Evolutionary conservation across 495 filamentous ascomycete genomes (phyloP), one percentile per base, ranked within the genome.

Genomic region (Aspergillus nanangensis): DNA sequence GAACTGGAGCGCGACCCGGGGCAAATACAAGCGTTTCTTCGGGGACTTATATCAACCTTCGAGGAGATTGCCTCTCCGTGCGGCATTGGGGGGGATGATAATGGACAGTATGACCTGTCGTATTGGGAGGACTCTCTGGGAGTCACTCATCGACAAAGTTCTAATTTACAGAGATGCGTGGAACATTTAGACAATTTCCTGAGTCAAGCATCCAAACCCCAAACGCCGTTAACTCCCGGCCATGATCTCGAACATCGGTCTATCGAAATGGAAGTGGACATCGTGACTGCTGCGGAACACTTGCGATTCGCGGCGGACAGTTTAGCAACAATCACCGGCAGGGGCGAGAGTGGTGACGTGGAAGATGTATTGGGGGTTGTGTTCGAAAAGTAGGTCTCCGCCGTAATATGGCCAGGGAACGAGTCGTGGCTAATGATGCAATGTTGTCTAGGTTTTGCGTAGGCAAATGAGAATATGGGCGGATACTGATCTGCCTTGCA

Each of bases 321-420:
- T 43, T 70, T 99, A 9, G 85, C 88, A 2, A 81, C 82, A 52
- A 95, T 96, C 48, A 97, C 90, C 3, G 93, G 93, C 2, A 81
- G 80, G 45, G 93, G 91, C 2, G 87, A 88, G 47, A 78, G 77
- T 33, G 90, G 89, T 2, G 93, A 99, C 75, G 88, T 99, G 23
- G 92, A 99, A 65, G 93, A 97, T 57, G 90, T 97, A 2, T 67
- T 99, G 47, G 94, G 94, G 1, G 92, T 97, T 31, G 90, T 99
- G 2, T 97, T 99, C 69, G 92, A 99, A 64, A 97, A 95, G 86
- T 93, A 59, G 57, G 74, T 72, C 21, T 18, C 22, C 3, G 8
- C 19, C 3, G 2, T 20, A 15, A 44, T n/a, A 14, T 5, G 27
- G 15, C 1, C 8, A 8, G 31, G 19, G 25, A 9, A 5, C 32